A percentile compares a stretch with the other conserved stretches of the same genome.
phyloP scores from a whole-genome alignment of 495 filamentous ascomycete species.

The Chaetomidium leptoderma region DNA sequence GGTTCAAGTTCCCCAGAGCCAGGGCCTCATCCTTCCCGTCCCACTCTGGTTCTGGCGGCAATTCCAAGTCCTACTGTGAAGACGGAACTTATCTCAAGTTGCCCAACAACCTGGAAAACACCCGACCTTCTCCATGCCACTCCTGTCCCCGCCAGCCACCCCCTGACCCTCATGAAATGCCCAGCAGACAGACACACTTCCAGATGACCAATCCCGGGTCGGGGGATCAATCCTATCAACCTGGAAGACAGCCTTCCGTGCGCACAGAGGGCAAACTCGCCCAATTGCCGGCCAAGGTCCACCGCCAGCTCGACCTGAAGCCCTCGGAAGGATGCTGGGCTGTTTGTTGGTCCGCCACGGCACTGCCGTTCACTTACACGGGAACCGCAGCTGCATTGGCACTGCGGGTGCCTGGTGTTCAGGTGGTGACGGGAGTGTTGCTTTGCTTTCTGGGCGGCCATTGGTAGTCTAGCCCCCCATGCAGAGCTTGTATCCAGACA shows the following conservation, averaged over 20 bases:
- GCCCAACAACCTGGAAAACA: not conserved
- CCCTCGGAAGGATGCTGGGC: not conserved
- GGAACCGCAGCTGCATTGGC: not conserved
- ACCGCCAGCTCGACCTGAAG: not conserved
- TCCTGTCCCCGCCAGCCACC: not conserved
- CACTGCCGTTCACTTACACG: not conserved
- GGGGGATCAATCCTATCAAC: not conserved
- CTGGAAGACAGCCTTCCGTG: not conserved
- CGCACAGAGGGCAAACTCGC: not conserved
- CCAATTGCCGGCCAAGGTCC: not conserved
- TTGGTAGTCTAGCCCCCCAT: not conserved
- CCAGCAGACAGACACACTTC: not conserved
- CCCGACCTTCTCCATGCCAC: not conserved
- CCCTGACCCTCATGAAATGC: not conserved
- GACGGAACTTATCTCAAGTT: not conserved
- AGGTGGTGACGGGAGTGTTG: not conserved
- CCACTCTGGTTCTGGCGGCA: not conserved
- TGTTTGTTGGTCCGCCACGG: not conserved
- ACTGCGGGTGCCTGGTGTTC: not conserved
- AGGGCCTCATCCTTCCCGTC: constrained; percentile 2
- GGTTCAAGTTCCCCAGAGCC: too few species aligned
- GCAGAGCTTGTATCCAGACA: not conserved
- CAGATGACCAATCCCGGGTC: not conserved
- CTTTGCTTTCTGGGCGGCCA: not conserved
- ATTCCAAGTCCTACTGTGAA: not conserved